Percentiles rank a stretch among this genome's conserved stretches.
phyloP scores from a whole-genome alignment of 2,329 filamentous ascomycete species.

The Tolypocladium pustulatum region DNA sequence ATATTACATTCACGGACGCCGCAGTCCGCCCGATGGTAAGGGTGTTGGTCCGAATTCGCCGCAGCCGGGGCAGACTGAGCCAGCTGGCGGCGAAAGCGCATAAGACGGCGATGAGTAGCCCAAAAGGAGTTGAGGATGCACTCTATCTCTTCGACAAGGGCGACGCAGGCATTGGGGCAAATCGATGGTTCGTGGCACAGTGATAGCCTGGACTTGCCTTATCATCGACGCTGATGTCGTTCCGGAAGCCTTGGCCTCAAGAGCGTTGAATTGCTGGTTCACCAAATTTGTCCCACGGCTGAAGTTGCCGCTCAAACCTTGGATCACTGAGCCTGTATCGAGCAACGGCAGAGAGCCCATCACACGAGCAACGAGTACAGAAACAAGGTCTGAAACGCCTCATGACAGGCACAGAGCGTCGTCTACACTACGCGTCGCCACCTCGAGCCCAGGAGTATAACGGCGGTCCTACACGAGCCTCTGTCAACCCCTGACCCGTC shows the following conservation, averaged over 20 bases:
- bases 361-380: neutral
- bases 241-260: neutral
- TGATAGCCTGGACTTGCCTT: neutral
- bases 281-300: neutral
- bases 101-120: neutral
- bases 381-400: neutral
- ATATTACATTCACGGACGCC: neutral
- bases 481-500: neutral
- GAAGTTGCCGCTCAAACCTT: neutral
- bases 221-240: neutral
- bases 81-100: neutral
- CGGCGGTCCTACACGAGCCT: neutral
- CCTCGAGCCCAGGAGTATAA: neutral
- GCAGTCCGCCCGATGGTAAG: neutral
- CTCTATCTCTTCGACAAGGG: neutral
- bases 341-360: neutral
- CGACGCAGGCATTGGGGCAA: neutral
- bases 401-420: neutral
- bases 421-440: neutral
- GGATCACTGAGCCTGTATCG: neutral
- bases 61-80: neutral
- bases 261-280: neutral
- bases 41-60: neutral
- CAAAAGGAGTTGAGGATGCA: neutral
- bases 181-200: neutral